phyloP scores from a whole-genome alignment of 495 filamentous ascomycete genomes.

The Clavariopsis aquatica region DNA sequence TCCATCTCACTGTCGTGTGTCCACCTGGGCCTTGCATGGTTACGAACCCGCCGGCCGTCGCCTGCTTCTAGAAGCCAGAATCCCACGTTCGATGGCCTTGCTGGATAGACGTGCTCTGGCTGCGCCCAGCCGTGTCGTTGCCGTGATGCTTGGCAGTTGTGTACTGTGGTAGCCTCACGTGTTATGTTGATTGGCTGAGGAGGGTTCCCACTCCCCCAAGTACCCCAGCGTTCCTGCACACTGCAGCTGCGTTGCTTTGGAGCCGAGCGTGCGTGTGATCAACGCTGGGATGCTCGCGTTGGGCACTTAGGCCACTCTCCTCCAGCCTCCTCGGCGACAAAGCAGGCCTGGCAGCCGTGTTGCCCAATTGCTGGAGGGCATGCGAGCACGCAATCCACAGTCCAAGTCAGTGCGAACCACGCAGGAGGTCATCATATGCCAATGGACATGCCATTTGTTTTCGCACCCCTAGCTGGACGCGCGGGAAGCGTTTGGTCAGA shows the following conservation, averaged over 20 bases:
- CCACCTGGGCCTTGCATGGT: neutral
- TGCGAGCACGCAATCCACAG: conserved; percentile 20
- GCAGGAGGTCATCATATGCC: neutral
- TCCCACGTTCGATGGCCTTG: conserved; percentile 10
- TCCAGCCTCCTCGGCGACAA: neutral
- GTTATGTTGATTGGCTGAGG: conserved; percentile 23
- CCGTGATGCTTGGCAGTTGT: conserved; percentile 17
- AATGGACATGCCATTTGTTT: neutral
- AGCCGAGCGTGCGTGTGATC: conserved; percentile 17
- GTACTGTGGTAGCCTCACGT: conserved; percentile 19
- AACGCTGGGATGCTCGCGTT: neutral
- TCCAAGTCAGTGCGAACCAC: neutral
- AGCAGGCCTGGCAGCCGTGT: neutral
- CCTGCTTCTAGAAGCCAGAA: conserved; percentile 30
- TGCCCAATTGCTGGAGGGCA: conserved; percentile 8
- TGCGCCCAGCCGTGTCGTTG: neutral
- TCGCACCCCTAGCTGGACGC: neutral
- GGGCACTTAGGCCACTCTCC: neutral
- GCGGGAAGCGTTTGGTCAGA: neutral
- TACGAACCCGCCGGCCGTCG: conserved; percentile 4
- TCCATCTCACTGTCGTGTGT: conserved; percentile 6
- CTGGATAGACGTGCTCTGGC: neutral
- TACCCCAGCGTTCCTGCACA: neutral
- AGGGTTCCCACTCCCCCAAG: neutral
- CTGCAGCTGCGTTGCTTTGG: neutral